Evolutionary conservation across 2,329 filamentous ascomycete genomes (phyloP).

Genomic region (Botryotinia calthae): DNA sequence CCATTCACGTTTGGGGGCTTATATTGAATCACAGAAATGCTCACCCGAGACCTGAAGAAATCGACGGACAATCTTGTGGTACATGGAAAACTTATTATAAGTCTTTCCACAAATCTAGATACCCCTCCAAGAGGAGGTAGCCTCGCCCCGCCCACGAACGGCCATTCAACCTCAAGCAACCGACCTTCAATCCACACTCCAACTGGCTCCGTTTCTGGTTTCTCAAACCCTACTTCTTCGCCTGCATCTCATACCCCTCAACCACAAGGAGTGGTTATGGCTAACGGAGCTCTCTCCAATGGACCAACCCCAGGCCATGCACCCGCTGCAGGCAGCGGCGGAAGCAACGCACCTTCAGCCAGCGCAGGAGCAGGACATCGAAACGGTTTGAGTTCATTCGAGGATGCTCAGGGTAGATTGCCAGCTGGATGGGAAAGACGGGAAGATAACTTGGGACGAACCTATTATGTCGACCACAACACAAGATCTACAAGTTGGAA

Average conservation of each 20-base stretch:
- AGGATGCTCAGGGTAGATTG: slow-evolving; percentile 89
- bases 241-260: slow-evolving; percentile 42
- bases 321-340: slow-evolving; percentile 38
- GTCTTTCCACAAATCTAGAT: slow-evolving; percentile 85
- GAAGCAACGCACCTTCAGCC: slow-evolving; percentile 28
- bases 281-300: slow-evolving; percentile 35
- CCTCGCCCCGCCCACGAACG: slow-evolving; percentile 31
- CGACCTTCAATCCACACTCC: slow-evolving; percentile 38
- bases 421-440: slow-evolving; percentile 94
- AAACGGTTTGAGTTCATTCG: slow-evolving; percentile 80
- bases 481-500: slow-evolving; percentile 96
- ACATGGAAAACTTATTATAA: slow-evolving; percentile 95
- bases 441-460: slow-evolving; percentile 90
- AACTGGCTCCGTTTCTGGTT: slow-evolving; percentile 34
- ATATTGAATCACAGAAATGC: slow-evolving; percentile 68
- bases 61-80: slow-evolving; percentile 97
- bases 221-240: slow-evolving; percentile 29
- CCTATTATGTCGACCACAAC: slow-evolving; percentile 98
- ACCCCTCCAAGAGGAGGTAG: slow-evolving; percentile 60
- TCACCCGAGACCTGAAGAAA: slow-evolving; percentile 94
- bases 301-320: slow-evolving; percentile 38
- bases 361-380: slow-evolving; percentile 30
- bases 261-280: slow-evolving; percentile 33
- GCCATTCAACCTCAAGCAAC: slow-evolving; percentile 30
- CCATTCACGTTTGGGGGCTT: slow-evolving; percentile 23